Conservation (phyloP, 495 filamentous ascomycete species). For the Lepraria neglecta region DNA sequence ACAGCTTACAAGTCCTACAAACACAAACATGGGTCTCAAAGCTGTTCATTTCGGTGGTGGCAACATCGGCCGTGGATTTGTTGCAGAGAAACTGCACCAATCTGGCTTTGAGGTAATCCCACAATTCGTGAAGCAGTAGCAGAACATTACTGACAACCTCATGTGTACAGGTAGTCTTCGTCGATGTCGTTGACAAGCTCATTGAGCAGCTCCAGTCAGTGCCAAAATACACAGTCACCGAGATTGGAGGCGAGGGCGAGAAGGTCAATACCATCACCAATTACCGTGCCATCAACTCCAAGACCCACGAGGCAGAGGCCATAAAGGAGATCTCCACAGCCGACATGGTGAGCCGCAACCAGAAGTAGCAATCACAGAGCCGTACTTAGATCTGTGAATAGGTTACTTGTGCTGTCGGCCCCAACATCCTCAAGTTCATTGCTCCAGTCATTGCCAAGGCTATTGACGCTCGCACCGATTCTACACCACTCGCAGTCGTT, state of each 20-base stretch:
- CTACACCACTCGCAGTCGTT: conserved; percentile 77
- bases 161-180: conserved; percentile 67
- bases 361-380: neutral
- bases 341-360: conserved; percentile 48
- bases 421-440: conserved; percentile 92
- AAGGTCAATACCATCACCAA: conserved; percentile 77
- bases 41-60: conserved; percentile 91
- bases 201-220: conserved; percentile 70
- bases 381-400: conserved; percentile 3
- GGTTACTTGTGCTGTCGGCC: conserved; percentile 92
- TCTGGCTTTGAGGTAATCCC: conserved; percentile 41
- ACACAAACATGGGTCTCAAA: conserved; percentile 57
- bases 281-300: conserved; percentile 93
- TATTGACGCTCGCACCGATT: conserved; percentile 64
- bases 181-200: conserved; percentile 78
- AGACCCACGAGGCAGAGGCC: conserved; percentile 69
- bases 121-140: neutral
- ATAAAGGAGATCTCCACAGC: conserved; percentile 79
- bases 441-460: conserved; percentile 90
- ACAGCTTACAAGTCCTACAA: neutral
- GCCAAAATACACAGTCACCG: conserved; percentile 79
- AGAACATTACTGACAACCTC: neutral
- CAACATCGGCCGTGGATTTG: conserved; percentile 73
- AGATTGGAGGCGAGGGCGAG: conserved; percentile 83
- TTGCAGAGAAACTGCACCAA: conserved; percentile 72